Base-by-base conservation (phyloP, 306 rosid species). In the Ochetophila trinervis region DNA sequence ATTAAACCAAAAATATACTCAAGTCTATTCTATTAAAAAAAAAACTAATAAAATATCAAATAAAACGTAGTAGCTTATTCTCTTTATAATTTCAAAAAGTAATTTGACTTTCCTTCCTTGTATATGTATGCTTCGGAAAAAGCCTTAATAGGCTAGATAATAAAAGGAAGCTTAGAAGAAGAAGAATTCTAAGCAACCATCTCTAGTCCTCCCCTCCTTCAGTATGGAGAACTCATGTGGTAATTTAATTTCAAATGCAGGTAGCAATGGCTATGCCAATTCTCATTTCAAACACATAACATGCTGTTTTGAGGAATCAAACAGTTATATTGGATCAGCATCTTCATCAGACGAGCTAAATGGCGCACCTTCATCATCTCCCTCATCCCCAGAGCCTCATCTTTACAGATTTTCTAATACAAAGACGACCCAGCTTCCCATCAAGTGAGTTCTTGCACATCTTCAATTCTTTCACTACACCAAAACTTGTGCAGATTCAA, bases 311-410 rank as follows among this genome's bases (percentile, higher is more conserved):
- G 47, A 71, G 27, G 44, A 56, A 11, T 40, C 57, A 9, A 4
- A 32, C 12, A 62, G 61, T 18, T 63, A 68, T 57, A 70, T 51
- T 63, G 65, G 71, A 48, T 62, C 66, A 48, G 21, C 44, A 6
- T 58, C 64, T 52, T 68, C 78, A 63, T 53, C 73, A 22, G 66
- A 74, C n/a, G 30, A 27, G 56, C 57, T 64, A 54, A 69, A 60
- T 36, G 27, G 8, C 36, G 64, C 74, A 19, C 45, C 65, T 42
- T 68, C 44, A 21, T 32, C 72, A 6, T 50, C 27, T 34, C 27
- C 52, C 18, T 44, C 72, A 4, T 24, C 57, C 10, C 20, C 57
- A 8, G 48, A 60, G 14, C 21, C 50, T 12, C 50, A 55, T 74
- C 55, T 52, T 36, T 16, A 59, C 60, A 74, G 44, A 48, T 61